Evolutionary conservation across 2,329 filamentous ascomycete species (phyloP).

Genomic region (Fusarium sp.): DNA sequence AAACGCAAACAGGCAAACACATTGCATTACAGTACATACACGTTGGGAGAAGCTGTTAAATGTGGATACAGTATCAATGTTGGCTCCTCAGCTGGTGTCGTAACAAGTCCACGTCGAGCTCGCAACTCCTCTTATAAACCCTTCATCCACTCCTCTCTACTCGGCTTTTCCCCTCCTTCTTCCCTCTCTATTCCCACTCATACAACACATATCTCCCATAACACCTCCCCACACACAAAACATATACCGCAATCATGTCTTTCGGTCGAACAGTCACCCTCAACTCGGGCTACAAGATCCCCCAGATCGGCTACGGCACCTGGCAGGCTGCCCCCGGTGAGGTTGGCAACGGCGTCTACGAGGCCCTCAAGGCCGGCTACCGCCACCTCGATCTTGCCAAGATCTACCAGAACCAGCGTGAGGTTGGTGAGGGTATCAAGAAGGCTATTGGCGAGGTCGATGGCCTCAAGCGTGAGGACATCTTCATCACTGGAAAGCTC

Average conservation of each 20-base stretch:
- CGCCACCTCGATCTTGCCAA: conserved; percentile 69
- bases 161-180: neutral
- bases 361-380: conserved; percentile 73
- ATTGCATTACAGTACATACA: neutral
- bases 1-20: neutral
- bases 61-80: conserved; percentile 12
- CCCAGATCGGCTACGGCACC: conserved; percentile 71
- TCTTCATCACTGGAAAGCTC: conserved; percentile 77
- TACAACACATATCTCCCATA: neutral
- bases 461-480: conserved; percentile 66
- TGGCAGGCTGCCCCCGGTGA: conserved; percentile 77
- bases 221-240: neutral
- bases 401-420: conserved; percentile 74
- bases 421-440: conserved; percentile 69
- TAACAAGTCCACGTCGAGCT: conserved; percentile 4
- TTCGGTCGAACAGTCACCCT: conserved; percentile 68
- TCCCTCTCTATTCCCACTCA: conserved; percentile 3
- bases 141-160: neutral
- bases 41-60: conserved; percentile 4
- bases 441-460: conserved; percentile 61
- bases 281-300: conserved; percentile 75
- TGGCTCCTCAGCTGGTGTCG: conserved; percentile 20
- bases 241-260: conserved; percentile 63
- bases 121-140: conserved; percentile 28
- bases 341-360: conserved; percentile 73